phyloP scores from a whole-genome alignment of 2,329 filamentous ascomycete species.

The Fusarium miscanthi region DNA sequence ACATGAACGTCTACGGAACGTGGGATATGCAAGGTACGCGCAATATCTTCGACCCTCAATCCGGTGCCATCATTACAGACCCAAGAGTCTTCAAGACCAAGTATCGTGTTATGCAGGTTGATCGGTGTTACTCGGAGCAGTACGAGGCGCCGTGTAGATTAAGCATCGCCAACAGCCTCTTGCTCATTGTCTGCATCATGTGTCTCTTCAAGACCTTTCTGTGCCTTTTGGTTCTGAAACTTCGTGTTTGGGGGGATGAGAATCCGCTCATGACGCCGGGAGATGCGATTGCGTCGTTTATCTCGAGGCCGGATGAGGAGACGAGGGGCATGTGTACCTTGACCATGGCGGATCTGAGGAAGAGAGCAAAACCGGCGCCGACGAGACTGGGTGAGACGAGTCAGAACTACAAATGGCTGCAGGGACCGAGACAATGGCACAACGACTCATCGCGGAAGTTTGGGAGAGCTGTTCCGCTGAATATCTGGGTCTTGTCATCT shows the following conservation, averaged over 20 bases:
- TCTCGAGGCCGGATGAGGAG: constrained; percentile 17
- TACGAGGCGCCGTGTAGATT: constrained; percentile 17
- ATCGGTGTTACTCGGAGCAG: constrained; percentile 23
- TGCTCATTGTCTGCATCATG: constrained; percentile 27
- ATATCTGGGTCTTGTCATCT: constrained; percentile 22
- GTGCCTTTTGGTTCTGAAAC: constrained; percentile 10
- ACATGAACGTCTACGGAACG: background rate
- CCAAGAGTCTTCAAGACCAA: background rate
- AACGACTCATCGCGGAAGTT: background rate
- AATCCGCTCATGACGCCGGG: constrained; percentile 30
- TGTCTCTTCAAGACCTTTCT: constrained; percentile 24
- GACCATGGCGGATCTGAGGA: constrained; percentile 10
- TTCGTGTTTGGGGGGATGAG: constrained; percentile 21
- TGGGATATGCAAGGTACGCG: background rate
- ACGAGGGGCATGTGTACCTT: constrained; percentile 29
- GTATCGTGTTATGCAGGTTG: constrained; percentile 12
- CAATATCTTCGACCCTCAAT: background rate
- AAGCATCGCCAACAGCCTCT: constrained; percentile 26
- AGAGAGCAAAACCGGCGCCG: background rate
- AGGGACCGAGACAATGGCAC: constrained; percentile 21
- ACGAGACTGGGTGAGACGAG: background rate
- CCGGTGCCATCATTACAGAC: constrained; percentile 15
- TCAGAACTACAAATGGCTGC: constrained; percentile 2
- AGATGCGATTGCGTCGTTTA: constrained; percentile 36
- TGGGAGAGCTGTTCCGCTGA: constrained; percentile 19